Conservation (phyloP, 2,329 filamentous ascomycete species). For the Sordariomycetes sp. region DNA sequence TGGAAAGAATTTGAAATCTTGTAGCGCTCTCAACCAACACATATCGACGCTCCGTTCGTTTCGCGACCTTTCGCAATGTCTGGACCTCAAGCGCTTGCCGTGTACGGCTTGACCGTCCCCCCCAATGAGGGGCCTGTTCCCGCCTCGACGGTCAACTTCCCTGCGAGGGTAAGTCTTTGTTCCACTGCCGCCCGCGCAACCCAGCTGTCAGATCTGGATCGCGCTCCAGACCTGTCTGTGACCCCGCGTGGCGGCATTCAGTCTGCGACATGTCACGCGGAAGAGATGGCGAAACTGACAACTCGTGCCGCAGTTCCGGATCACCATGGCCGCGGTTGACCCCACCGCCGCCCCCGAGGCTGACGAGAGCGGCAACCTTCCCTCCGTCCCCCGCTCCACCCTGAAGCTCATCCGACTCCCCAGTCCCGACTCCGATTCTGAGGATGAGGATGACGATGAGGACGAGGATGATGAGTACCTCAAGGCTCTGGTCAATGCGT, state of each 20-base stretch:
- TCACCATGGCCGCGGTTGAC: conserved; percentile 98
- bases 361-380: conserved; percentile 51
- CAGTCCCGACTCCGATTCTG: conserved; percentile 43
- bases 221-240: background rate
- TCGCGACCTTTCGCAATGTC: conserved; percentile 32
- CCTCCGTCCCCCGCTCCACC: conserved; percentile 64
- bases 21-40: background rate
- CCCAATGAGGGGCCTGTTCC: conserved; percentile 74
- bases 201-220: background rate
- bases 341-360: conserved; percentile 65
- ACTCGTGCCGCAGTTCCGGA: conserved; percentile 63
- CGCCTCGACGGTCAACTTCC: conserved; percentile 60
- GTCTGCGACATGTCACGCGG: background rate
- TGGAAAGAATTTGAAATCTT: background rate
- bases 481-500: conserved; percentile 35
- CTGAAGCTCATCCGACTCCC: conserved; percentile 80
- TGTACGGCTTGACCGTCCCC: conserved; percentile 89
- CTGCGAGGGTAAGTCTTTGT: conserved; percentile 62
- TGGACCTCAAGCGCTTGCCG: conserved; percentile 52
- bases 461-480: conserved; percentile 59
- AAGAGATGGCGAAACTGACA: background rate
- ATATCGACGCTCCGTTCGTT: background rate
- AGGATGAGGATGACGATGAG: conserved; percentile 41
- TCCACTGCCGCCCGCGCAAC: background rate
- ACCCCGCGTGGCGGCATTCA: background rate